Evolutionary conservation across 73 alveolate species (phyloP).

Genomic region (Paramecium pentaurelia): DNA sequence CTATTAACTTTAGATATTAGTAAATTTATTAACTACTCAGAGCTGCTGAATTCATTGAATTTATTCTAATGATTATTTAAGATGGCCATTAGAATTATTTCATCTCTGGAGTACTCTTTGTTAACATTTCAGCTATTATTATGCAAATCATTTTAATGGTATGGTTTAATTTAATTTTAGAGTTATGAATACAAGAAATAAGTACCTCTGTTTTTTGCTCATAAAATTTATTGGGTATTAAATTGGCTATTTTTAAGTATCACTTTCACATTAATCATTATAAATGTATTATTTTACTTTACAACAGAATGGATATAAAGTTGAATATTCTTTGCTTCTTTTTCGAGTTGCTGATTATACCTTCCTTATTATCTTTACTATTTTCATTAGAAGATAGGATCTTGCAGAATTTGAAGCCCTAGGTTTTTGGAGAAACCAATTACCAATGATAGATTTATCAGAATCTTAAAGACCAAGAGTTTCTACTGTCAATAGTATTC

Average conservation of each 20-base stretch:
- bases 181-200: not conserved
- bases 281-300: not conserved
- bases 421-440: not conserved
- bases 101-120: not conserved
- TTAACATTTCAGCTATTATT: not conserved
- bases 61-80: not conserved
- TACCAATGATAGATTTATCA: not conserved
- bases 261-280: not conserved
- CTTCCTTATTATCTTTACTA: not conserved
- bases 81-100: not conserved
- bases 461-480: not conserved
- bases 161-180: not conserved
- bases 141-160: slow-evolving; percentile 21
- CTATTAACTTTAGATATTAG: not conserved
- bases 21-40: not conserved
- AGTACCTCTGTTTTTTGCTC: not conserved
- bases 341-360: not conserved
- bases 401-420: not conserved
- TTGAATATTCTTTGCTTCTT: not conserved
- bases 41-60: slow-evolving; percentile 35
- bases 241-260: not conserved
- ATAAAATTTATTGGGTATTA: not conserved
- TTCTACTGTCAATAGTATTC: not conserved
- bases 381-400: not conserved
- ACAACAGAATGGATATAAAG: not conserved